Percentiles rank a stretch among this genome's conserved stretches.
Evolutionary conservation across 352 stramenopile genomes (phyloP).

Genomic region (Globisporangium spiculum): DNA sequence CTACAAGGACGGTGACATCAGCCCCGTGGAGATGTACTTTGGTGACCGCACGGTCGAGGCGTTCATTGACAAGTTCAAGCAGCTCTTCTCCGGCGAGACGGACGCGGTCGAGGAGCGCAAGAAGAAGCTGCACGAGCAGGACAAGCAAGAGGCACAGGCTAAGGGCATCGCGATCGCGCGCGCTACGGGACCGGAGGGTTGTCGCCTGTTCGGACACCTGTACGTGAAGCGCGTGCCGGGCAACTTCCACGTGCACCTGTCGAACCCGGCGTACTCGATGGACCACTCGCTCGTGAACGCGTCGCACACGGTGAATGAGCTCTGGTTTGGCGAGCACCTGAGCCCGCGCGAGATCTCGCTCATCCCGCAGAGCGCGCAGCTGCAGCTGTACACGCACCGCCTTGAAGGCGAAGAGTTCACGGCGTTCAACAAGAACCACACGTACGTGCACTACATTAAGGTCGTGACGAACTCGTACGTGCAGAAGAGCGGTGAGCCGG

Average conservation of each 20-base stretch:
- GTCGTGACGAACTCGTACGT: conserved; percentile 94
- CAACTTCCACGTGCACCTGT: conserved; percentile 98
- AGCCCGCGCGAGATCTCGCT: conserved; percentile 45
- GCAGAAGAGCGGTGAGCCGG: conserved; percentile 45
- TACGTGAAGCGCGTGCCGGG: conserved; percentile 93
- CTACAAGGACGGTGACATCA: conserved; percentile 91
- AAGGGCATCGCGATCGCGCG: conserved; percentile 63
- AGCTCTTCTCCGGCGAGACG: conserved; percentile 74
- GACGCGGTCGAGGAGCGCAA: conserved; percentile 83
- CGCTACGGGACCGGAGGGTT: conserved; percentile 67
- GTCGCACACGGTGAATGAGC: conserved; percentile 94
- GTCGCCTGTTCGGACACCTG: conserved; percentile 71
- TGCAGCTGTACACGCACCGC: conserved; percentile 91
- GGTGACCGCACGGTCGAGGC: conserved; percentile 92
- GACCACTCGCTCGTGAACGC: conserved; percentile 89
- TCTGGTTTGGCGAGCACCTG: conserved; percentile 93
- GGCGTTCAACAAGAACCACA: conserved; percentile 93
- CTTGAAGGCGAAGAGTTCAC: conserved; percentile 92
- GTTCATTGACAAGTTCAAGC: conserved; percentile 90
- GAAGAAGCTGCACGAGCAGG: conserved; percentile 92
- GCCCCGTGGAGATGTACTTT: conserved; percentile 95
- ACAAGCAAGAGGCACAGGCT: conserved; percentile 79
- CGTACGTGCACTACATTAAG: conserved; percentile 99
- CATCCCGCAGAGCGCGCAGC: conserved; percentile 87
- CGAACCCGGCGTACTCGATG: conserved; percentile 94